phyloP scores from a whole-genome alignment of 1,284 basidiomycete genomes.

The Ceratobasidium papillatum region DNA sequence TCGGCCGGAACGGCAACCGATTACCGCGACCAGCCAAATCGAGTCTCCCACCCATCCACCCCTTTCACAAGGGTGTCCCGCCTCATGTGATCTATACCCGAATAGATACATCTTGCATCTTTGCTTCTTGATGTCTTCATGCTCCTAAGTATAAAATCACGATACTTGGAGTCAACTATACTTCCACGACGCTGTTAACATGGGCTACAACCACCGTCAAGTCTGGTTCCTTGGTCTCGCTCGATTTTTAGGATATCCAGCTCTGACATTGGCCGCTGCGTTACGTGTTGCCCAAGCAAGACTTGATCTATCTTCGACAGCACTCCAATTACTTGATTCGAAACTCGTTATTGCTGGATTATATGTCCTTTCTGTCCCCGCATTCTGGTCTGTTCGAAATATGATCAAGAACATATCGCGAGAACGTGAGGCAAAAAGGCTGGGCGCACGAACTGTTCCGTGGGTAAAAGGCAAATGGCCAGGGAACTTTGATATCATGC shows the following conservation, averaged over 20 bases:
- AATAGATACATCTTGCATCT: too few relatives aligned
- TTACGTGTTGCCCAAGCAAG: background rate
- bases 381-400: conserved; percentile 28
- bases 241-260: conserved; percentile 17
- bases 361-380: conserved; percentile 29
- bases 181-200: too few relatives aligned
- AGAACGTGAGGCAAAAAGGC: conserved; percentile 8
- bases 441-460: conserved; percentile 27
- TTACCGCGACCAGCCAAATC: too few relatives aligned
- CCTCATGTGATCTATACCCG: too few relatives aligned
- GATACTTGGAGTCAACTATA: too few relatives aligned
- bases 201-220: conserved; percentile 26
- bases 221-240: conserved; percentile 20
- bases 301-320: background rate
- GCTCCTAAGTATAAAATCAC: too few relatives aligned
- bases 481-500: conserved; percentile 40
- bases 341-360: conserved; percentile 6
- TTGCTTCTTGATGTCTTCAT: too few relatives aligned
- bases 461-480: conserved; percentile 34
- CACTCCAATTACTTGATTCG: background rate
- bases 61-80: too few relatives aligned
- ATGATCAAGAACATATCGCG: background rate
- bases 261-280: background rate
- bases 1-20: too few relatives aligned
- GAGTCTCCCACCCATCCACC: too few relatives aligned